Evolutionary conservation across 129 eudicot species (phyloP).

Genomic region (Oenanthe sinensis): DNA sequence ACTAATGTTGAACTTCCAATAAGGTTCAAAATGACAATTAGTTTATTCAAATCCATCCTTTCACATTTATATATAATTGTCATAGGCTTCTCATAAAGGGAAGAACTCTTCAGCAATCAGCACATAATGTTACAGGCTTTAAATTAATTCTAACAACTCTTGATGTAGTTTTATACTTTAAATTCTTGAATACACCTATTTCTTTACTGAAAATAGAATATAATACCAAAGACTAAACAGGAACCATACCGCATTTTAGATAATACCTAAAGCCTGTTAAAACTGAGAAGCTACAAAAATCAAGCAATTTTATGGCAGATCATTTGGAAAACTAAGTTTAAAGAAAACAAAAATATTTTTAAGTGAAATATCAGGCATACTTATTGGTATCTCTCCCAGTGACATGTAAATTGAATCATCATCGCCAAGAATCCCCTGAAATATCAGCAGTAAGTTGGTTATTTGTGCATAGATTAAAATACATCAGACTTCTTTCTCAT

Average conservation of each 20-base stretch:
- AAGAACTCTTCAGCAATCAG: not conserved
- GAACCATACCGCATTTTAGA: not conserved
- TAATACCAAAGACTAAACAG: not conserved
- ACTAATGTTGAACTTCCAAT: not conserved
- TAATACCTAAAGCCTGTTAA: not conserved
- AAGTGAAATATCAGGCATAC: conserved; percentile 59
- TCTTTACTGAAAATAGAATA: not conserved
- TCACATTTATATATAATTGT: not conserved
- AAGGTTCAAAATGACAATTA: not conserved
- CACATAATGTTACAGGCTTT: not conserved
- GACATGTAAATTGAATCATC: conserved; percentile 95
- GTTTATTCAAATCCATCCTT: not conserved
- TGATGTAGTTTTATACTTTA: not conserved
- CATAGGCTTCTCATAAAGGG: not conserved
- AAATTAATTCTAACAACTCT: not conserved
- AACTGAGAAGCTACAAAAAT: not conserved
- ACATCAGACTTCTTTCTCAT: not conserved
- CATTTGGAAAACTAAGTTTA: not conserved
- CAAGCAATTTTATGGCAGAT: conserved; percentile 10
- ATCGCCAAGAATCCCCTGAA: conserved; percentile 87
- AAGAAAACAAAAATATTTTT: conserved; percentile 29
- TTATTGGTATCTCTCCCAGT: conserved; percentile 92
- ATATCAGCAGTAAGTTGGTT: conserved; percentile 14
- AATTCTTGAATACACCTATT: not conserved
- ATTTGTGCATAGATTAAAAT: not conserved